A percentile compares a stretch with the other conserved stretches of the same genome.
Evolutionary conservation across 1,139 yeast genomes (phyloP).

Genomic region (Candida tropicalis): DNA sequence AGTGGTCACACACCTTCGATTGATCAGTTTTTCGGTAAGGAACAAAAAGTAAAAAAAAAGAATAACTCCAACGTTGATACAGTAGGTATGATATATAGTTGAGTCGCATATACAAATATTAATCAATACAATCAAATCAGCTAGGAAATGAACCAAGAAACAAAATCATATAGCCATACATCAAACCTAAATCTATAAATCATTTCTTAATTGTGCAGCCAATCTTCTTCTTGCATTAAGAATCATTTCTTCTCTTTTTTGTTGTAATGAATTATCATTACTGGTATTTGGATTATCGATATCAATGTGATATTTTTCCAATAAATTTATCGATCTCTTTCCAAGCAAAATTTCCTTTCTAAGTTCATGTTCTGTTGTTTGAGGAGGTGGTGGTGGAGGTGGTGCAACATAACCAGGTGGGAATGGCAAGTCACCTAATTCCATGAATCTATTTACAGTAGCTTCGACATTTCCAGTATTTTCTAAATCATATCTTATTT

Average conservation of each 20-base stretch:
- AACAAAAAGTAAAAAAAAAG: conserved; percentile 42
- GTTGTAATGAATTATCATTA: conserved; percentile 20
- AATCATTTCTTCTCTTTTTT: conserved; percentile 47
- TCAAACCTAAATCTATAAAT: conserved; percentile 5
- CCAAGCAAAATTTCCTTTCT: conserved; percentile 3
- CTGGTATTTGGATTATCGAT: conserved; percentile 20
- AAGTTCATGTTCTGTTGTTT: conserved; percentile 7
- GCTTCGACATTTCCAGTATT: conserved; percentile 78
- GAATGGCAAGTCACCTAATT: conserved; percentile 63
- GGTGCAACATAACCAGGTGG: conserved; percentile 53
- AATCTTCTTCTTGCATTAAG: conserved; percentile 45
- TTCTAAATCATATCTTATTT: conserved; percentile 64
- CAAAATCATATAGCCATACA: neutral
- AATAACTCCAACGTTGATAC: conserved; percentile 46
- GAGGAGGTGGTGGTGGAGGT: conserved; percentile 17
- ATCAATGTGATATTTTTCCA: conserved; percentile 40
- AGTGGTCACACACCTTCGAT: conserved; percentile 13
- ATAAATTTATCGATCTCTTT: conserved; percentile 28
- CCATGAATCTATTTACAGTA: conserved; percentile 72
- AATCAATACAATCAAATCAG: neutral
- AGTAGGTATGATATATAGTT: conserved; percentile 4
- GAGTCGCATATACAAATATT: conserved; percentile 2
- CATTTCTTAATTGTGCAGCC: conserved; percentile 38
- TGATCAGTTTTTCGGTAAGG: conserved; percentile 17
- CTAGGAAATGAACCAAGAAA: neutral